A percentile compares a stretch with the other conserved stretches of the same genome.
phyloP scores from a whole-genome alignment of 306 rosid species.

The Luffa aegyptiaca region DNA sequence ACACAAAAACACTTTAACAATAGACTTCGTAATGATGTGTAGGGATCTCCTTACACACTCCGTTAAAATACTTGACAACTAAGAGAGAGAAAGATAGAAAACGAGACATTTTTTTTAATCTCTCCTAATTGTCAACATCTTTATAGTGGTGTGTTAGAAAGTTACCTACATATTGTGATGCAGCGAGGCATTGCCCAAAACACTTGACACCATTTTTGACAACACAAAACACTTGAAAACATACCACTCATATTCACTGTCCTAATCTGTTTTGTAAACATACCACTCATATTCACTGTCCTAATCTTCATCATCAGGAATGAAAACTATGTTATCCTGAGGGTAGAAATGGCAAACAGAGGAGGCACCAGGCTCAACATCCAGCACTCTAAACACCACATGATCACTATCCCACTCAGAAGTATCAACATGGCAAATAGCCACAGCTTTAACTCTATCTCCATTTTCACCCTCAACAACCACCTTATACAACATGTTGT shows the following conservation, averaged over 20 bases:
- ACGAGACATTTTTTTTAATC: too few species aligned
- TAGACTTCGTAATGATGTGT: too few species aligned
- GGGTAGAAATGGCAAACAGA: constrained; percentile 72
- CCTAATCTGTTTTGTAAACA: background rate
- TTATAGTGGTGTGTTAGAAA: too few species aligned
- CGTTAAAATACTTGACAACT: too few species aligned
- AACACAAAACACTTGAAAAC: background rate
- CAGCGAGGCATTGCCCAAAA: too few species aligned
- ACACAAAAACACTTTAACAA: background rate
- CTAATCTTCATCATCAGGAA: background rate
- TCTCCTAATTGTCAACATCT: too few species aligned
- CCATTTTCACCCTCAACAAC: constrained; percentile 37
- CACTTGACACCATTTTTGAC: background rate
- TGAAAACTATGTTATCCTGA: constrained; percentile 42
- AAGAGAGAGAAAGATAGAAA: too few species aligned
- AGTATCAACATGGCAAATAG: constrained; percentile 76
- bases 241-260: background rate
- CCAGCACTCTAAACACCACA: constrained; percentile 39
- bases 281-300: background rate
- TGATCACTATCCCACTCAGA: constrained; percentile 53
- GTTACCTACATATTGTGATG: too few species aligned
- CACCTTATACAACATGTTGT: constrained; percentile 36
- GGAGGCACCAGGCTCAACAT: constrained; percentile 37
- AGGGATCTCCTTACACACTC: too few species aligned
- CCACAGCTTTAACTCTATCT: constrained; percentile 37